A percentile compares a stretch with the other conserved stretches of the same genome.
Evolutionary conservation across 2,329 filamentous ascomycete genomes (phyloP).

Genomic region (Clathrospora elynae): DNA sequence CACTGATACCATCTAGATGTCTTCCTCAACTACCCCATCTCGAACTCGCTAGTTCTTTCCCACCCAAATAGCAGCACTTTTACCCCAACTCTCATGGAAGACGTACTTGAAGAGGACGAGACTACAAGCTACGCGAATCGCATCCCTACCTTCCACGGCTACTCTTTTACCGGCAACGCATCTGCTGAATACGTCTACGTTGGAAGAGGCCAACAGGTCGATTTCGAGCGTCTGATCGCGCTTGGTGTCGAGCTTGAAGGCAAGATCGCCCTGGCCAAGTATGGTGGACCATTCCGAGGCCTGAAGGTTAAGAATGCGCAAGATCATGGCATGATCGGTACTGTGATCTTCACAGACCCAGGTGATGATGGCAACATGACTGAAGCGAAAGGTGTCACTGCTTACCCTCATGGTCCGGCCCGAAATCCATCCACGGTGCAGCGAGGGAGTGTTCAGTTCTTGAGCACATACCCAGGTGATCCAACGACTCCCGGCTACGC

Average conservation of each 20-base stretch:
- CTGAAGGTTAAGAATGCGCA: constrained; percentile 57
- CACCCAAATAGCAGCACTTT: constrained; percentile 45
- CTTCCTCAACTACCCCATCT: constrained; percentile 48
- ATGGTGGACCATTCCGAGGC: constrained; percentile 54
- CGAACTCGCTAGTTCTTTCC: constrained; percentile 41
- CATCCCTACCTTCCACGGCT: constrained; percentile 56
- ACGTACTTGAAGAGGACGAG: constrained; percentile 40
- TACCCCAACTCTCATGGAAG: constrained; percentile 40
- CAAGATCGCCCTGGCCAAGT: constrained; percentile 56
- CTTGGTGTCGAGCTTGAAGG: constrained; percentile 53
- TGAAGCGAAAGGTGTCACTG: constrained; percentile 52
- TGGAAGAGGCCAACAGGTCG: constrained; percentile 50
- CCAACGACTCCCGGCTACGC: constrained; percentile 66
- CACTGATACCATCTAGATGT: constrained; percentile 30
- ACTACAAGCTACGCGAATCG: constrained; percentile 48
- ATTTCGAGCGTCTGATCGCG: constrained; percentile 52
- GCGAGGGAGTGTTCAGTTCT: constrained; percentile 60
- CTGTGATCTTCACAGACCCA: constrained; percentile 54
- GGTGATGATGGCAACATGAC: constrained; percentile 56
- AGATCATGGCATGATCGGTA: constrained; percentile 52
- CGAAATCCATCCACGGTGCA: constrained; percentile 55
- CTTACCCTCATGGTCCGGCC: constrained; percentile 52
- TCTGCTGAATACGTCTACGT: constrained; percentile 57
- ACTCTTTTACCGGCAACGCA: constrained; percentile 54
- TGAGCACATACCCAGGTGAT: constrained; percentile 60